phyloP scores from a whole-genome alignment of 73 alveolate species.

The Symbiodinium natans region DNA sequence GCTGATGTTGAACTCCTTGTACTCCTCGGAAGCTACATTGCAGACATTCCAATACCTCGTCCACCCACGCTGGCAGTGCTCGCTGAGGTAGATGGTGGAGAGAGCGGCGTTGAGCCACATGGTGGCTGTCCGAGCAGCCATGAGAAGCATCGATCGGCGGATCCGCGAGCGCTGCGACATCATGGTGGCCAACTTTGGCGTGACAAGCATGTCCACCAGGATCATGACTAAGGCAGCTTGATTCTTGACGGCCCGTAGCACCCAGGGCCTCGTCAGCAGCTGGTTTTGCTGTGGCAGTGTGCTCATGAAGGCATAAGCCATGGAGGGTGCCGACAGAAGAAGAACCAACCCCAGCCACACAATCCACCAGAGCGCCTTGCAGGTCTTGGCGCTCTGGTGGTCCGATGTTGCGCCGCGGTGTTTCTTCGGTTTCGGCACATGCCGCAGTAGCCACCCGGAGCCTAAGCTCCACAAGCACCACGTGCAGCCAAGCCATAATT shows the following conservation, averaged over 20 bases:
- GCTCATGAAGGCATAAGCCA: conserved; percentile 23
- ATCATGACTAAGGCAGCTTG: conserved; percentile 29
- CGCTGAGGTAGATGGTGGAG: not conserved
- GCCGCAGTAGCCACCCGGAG: not conserved
- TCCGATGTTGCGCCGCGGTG: too few relatives aligned
- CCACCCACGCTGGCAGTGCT: conserved; percentile 48
- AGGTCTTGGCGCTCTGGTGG: too few relatives aligned
- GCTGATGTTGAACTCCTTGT: conserved; percentile 14
- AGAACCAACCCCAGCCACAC: not conserved
- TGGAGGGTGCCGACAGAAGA: not conserved
- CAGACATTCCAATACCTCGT: conserved; percentile 14
- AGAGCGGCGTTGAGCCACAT: conserved; percentile 32
- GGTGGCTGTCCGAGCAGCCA: conserved; percentile 49
- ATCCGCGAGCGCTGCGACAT: not conserved
- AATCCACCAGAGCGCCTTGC: not conserved
- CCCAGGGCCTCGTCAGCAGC: not conserved
- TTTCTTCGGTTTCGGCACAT: not conserved
- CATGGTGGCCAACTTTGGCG: not conserved
- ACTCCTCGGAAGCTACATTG: not conserved
- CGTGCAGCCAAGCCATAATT: not conserved
- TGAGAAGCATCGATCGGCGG: conserved; percentile 37
- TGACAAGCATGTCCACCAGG: conserved; percentile 38
- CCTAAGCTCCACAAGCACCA: not conserved
- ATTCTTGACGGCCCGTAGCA: not conserved
- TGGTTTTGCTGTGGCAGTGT: too few relatives aligned